Conservation (phyloP, 1,284 basidiomycete genomes). For the Moesziomyces sp. region DNA sequence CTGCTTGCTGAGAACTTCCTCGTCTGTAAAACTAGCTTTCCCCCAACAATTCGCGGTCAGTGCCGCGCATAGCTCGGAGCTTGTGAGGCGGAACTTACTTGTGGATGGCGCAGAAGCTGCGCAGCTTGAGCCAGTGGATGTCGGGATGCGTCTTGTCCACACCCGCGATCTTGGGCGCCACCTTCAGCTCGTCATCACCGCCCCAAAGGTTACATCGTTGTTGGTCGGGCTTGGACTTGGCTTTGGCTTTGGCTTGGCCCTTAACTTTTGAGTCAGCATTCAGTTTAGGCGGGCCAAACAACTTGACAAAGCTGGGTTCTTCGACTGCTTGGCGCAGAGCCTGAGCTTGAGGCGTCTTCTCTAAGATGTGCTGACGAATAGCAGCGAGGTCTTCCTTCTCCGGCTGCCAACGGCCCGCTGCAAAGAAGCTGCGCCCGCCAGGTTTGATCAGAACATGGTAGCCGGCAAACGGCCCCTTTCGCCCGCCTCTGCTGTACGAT, state of each 20-base stretch:
- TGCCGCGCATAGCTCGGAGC: too few relatives aligned
- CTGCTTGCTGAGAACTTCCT: conserved; percentile 75
- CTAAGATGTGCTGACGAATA: conserved; percentile 73
- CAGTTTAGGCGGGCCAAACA: conserved; percentile 76
- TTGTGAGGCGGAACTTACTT: conserved; percentile 70
- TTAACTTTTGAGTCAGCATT: conserved; percentile 9
- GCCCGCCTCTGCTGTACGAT: conserved; percentile 80
- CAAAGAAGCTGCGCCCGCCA: conserved; percentile 74
- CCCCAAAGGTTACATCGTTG: conserved; percentile 71
- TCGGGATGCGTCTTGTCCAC: conserved; percentile 85
- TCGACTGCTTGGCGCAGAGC: conserved; percentile 78
- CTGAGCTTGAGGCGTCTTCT: conserved; percentile 75
- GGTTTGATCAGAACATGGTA: conserved; percentile 43
- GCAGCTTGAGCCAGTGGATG: conserved; percentile 85
- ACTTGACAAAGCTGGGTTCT: conserved; percentile 75
- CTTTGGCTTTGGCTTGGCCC: conserved; percentile 2
- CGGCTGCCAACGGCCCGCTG: conserved; percentile 85
- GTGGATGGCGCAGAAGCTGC: conserved; percentile 79
- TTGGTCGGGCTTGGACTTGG: neutral
- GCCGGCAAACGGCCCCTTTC: conserved; percentile 82
- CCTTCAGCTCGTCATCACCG: conserved; percentile 76
- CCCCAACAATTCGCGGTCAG: neutral
- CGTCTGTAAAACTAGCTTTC: conserved; percentile 76
- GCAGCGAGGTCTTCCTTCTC: conserved; percentile 80
- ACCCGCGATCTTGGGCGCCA: conserved; percentile 71